Base-by-base conservation (phyloP, 177 flowering plant genomes). In the Vitis hybrid region DNA sequence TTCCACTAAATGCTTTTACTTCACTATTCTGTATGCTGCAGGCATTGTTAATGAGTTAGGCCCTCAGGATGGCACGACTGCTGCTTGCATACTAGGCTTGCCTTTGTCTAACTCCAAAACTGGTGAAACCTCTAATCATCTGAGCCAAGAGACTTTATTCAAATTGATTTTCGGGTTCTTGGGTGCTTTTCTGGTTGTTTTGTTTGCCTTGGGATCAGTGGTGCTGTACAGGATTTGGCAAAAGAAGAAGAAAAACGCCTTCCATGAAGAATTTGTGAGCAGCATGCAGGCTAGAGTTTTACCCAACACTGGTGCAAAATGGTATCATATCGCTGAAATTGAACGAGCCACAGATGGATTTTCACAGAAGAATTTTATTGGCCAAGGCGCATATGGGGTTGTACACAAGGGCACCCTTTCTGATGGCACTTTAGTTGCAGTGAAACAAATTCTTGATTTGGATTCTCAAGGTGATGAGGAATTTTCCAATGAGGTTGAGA, bases 321-420 rank as follows among this genome's bases (percentile, higher is more conserved):
- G 85, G 85, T 84, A 80, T 29, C 60, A 22, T 10, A 2, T 67
- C 14, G 64, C 61, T 3, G 85, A 82, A 62, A 81, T 84, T 10
- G 81, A 82, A 57, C 60, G 62, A 14, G 87, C 85, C 26, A 84
- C 87, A 1, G 55, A 75, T 55, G 76, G 79, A 48, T 82, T 84
- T 45, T 78, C 85, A 1, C 82, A 75, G 68, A 70, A 15, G 69
- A 85, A 82, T 51, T 3, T 82, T 26, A 80, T 85, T 0, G 87
- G 87, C 2, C 78, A 75, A 60, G 87, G 87, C 39, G 75, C 75
- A 1, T 60, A 49, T 53, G 87, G 87, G 13, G 74, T 76, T 11
- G 87, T 85, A 10, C 79, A 85, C 64, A 78, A 70, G 74, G 87
- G 85, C 13, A 76, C 67, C 9, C 72, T 85, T 15, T 33, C 74